Conservation (phyloP, 2,329 filamentous ascomycete species). For the Fusarium musae region DNA sequence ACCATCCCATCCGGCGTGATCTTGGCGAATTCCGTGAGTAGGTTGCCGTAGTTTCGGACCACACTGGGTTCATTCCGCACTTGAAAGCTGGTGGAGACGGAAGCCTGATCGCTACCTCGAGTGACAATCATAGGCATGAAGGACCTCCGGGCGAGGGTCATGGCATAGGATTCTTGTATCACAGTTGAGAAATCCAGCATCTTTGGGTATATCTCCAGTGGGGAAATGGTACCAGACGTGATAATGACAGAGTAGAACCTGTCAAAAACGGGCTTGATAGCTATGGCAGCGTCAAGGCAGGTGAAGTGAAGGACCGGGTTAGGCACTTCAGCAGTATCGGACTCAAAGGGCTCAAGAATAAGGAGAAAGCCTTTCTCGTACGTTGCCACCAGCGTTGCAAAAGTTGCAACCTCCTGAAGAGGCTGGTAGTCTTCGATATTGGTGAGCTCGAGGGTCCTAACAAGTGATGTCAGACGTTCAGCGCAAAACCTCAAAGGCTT, state of each 20-base stretch:
- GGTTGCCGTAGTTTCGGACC: conserved; percentile 94
- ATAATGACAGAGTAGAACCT: conserved; percentile 98
- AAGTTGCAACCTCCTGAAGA: conserved; percentile 96
- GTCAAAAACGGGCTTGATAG: conserved; percentile 97
- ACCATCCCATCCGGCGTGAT: conserved; percentile 97
- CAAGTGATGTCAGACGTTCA: conserved; percentile 91
- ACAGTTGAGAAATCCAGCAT: conserved; percentile 96
- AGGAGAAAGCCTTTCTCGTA: conserved; percentile 97
- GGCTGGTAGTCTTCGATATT: conserved; percentile 99
- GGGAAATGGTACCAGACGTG: conserved; percentile 96
- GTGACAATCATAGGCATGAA: conserved; percentile 99
- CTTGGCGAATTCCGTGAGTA: conserved; percentile 94
- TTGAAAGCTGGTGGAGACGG: conserved; percentile 93
- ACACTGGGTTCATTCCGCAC: conserved; percentile 95
- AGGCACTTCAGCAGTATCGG: conserved; percentile 91
- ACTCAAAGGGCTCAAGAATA: conserved; percentile 97
- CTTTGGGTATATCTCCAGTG: conserved; percentile 98
- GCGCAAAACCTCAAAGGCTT: conserved; percentile 96
- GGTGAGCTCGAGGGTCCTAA: conserved; percentile 92
- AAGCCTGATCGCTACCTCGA: conserved; percentile 90
- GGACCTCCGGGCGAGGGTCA: conserved; percentile 94
- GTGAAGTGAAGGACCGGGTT: conserved; percentile 98
- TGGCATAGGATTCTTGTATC: conserved; percentile 95
- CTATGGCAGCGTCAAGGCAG: conserved; percentile 95
- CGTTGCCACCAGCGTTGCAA: conserved; percentile 93